Conservation (phyloP, 352 stramenopile species). For the Globisporangium viniferum region DNA sequence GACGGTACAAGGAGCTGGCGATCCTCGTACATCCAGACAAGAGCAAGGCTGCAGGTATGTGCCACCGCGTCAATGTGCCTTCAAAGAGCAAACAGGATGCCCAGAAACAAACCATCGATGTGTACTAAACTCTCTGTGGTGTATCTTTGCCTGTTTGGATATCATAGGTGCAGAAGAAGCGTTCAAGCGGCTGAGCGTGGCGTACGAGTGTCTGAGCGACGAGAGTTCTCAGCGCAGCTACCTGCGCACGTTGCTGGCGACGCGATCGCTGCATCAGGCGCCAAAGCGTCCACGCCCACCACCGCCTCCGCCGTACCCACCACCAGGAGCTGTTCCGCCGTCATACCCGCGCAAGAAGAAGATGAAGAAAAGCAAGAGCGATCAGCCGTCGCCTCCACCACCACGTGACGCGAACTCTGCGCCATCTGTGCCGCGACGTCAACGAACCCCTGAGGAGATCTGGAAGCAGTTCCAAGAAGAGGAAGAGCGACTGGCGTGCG, state of each 20-base stretch:
- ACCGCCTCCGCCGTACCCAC: constrained; percentile 2
- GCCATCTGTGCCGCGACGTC: constrained; percentile 17
- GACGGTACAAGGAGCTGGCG: constrained; percentile 49
- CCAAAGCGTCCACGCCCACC: constrained; percentile 5
- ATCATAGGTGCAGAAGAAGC: constrained; percentile 59
- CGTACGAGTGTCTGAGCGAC: constrained; percentile 71
- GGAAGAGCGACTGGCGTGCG: constrained; percentile 59
- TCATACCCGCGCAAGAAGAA: constrained; percentile 23
- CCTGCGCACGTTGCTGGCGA: constrained; percentile 27
- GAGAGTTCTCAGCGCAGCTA: constrained; percentile 51
- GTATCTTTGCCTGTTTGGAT: not conserved
- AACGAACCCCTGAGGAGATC: constrained; percentile 60
- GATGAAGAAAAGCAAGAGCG: constrained; percentile 15
- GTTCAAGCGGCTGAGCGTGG: constrained; percentile 75
- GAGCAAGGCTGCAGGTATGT: constrained; percentile 34
- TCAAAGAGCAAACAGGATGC: not conserved
- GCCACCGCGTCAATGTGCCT: not conserved
- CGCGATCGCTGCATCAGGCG: not conserved
- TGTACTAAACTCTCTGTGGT: not conserved
- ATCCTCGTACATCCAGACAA: constrained; percentile 63
- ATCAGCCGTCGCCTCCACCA: not conserved
- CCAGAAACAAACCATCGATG: not conserved
- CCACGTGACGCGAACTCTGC: not conserved
- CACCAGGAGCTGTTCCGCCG: not conserved
- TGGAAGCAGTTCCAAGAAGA: constrained; percentile 66